These are phyloP conservation scores for Neurospora sp. DNA, from an alignment of 495 filamentous ascomycete species.

Conservation along the genomic window DNA sequence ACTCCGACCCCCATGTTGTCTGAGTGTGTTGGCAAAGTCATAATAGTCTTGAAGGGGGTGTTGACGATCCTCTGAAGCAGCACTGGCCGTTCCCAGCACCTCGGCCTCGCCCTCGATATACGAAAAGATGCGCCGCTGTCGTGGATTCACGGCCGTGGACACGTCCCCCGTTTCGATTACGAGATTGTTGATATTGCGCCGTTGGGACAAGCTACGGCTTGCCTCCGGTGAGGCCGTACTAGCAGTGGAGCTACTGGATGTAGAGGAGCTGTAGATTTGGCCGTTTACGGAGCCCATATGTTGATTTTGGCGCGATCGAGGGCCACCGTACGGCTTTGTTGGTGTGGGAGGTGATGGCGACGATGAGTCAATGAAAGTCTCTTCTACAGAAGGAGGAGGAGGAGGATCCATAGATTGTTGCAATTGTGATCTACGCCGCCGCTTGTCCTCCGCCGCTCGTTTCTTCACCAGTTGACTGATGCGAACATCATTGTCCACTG, in stretches of 20 bases:
- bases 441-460: slow-evolving; percentile 8
- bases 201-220: neutral
- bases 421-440: neutral
- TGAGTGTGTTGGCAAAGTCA: neutral
- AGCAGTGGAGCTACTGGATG: neutral
- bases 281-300: neutral
- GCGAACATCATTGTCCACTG: slow-evolving; percentile 5
- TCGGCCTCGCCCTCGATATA: neutral
- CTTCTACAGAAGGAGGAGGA: neutral
- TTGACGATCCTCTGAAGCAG: neutral
- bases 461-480: slow-evolving; percentile 12
- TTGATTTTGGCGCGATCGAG: neutral
- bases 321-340: neutral
- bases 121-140: neutral
- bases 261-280: neutral
- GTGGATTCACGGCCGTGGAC: neutral
- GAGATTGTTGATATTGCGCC: neutral
- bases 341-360: neutral
- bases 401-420: neutral
- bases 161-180: neutral
- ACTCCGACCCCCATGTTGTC: neutral
- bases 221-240: neutral
- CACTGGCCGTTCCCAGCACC: neutral
- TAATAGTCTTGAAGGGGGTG: neutral
- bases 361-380: neutral